These are phyloP conservation scores for Incumbomyces delicatus DNA, from an alignment of 2,329 filamentous ascomycete genomes.

Conservation along the genomic window DNA sequence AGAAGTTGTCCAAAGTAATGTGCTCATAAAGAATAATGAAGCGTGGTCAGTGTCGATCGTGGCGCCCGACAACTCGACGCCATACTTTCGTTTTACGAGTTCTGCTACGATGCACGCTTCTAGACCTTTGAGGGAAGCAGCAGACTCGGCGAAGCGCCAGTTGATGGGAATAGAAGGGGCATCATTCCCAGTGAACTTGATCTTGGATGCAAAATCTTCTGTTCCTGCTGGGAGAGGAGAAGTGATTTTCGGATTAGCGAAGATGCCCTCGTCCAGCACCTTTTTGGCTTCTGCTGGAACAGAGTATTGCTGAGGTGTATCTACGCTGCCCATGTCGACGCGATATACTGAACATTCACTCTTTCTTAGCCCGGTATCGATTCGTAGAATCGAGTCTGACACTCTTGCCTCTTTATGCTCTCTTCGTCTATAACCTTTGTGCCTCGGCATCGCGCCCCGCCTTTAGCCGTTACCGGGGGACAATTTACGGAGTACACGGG, in stretches of 20 bases:
- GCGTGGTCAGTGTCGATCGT: slow-evolving; percentile 42
- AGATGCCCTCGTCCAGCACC: slow-evolving; percentile 31
- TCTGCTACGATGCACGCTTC: slow-evolving; percentile 39
- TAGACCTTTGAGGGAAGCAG: slow-evolving; percentile 40
- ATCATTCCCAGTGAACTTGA: slow-evolving; percentile 35
- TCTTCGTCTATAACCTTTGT: no score
- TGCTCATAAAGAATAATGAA: slow-evolving; percentile 35
- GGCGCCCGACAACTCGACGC: slow-evolving; percentile 29
- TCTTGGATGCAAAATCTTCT: slow-evolving; percentile 27
- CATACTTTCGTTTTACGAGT: slow-evolving; percentile 39
- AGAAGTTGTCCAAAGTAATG: slow-evolving; percentile 27
- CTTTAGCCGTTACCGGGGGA: no score
- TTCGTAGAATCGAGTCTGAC: neutral
- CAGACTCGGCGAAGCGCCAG: slow-evolving; percentile 48
- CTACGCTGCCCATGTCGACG: slow-evolving; percentile 15
- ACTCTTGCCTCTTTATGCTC: neutral
- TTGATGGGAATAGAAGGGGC: slow-evolving; percentile 44
- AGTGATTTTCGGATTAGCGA: slow-evolving; percentile 36
- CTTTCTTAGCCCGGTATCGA: no score
- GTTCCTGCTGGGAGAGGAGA: slow-evolving; percentile 23
- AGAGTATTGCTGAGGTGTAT: slow-evolving; percentile 16
- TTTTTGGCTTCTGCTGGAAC: slow-evolving; percentile 23
- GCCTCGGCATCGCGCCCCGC: no score
- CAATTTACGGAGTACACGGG: no score
- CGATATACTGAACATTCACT: no score